phyloP scores from a whole-genome alignment of 73 alveolate genomes.

The Effrenium voratum region DNA sequence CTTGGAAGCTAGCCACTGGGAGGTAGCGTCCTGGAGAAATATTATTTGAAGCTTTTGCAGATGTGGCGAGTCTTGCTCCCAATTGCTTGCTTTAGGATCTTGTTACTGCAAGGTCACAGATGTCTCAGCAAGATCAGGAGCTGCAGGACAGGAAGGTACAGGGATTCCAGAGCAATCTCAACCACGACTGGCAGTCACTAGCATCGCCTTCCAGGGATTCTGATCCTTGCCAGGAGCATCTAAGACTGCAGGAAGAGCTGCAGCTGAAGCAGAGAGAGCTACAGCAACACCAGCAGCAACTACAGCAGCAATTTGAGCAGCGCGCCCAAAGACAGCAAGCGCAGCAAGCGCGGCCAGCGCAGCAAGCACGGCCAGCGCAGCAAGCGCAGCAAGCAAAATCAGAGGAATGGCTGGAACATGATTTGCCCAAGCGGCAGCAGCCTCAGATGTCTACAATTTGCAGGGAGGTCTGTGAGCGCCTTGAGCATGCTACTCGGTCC shows the following conservation, averaged over 20 bases:
- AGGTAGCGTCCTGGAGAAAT: too few relatives aligned
- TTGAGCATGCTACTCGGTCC: too few relatives aligned
- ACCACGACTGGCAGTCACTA: neutral
- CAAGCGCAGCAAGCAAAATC: neutral
- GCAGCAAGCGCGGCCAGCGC: neutral
- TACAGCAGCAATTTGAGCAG: constrained; percentile 64
- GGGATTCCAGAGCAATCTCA: neutral
- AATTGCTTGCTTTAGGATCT: neutral
- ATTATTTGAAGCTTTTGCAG: neutral
- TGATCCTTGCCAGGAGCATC: too few relatives aligned
- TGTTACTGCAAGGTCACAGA: neutral
- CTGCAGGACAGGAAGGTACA: neutral
- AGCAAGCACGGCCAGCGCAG: neutral
- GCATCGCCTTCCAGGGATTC: neutral
- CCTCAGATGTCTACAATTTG: too few relatives aligned
- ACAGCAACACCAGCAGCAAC: constrained; percentile 72
- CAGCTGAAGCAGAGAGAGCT: constrained; percentile 74
- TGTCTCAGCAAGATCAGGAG: neutral
- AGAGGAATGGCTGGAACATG: neutral
- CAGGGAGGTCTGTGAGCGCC: too few relatives aligned
- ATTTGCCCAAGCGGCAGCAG: neutral
- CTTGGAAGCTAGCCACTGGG: neutral
- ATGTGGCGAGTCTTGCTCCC: neutral
- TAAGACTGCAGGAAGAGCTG: constrained; percentile 60
- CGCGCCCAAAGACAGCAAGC: neutral